Evolutionary conservation across 225 moss, liverwort and hornwort species (phyloP).

Genomic region (Sphagnum contortum): DNA sequence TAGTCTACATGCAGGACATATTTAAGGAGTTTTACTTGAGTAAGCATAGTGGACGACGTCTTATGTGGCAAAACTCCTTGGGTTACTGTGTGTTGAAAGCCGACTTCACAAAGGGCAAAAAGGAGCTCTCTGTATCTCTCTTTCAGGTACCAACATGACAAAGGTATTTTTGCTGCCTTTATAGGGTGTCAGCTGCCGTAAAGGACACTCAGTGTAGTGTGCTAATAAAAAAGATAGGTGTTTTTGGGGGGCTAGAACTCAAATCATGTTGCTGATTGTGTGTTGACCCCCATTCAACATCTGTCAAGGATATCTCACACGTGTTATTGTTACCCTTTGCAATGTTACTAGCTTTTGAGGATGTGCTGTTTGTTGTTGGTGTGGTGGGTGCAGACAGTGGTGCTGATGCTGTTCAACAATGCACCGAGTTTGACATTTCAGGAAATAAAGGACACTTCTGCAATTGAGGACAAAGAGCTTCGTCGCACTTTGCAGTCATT

Average conservation of each 20-base stretch:
- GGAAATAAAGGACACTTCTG: slow-evolving; percentile 49
- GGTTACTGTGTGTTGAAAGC: slow-evolving; percentile 50
- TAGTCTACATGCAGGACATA: slow-evolving; percentile 24
- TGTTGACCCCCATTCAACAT: too few species aligned
- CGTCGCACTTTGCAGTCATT: slow-evolving; percentile 52
- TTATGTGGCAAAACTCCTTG: slow-evolving; percentile 59
- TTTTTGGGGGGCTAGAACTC: too few species aligned
- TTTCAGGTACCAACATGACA: slow-evolving; percentile 27
- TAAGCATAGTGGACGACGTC: slow-evolving; percentile 51
- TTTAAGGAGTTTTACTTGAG: slow-evolving; percentile 55
- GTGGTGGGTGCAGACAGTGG: slow-evolving; percentile 34
- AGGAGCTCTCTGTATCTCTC: slow-evolving; percentile 44
- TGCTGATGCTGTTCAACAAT: slow-evolving; percentile 57
- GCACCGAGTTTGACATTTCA: slow-evolving; percentile 44
- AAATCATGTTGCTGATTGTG: too few species aligned
- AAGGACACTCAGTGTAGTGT: too few species aligned
- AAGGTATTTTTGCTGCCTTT: too few species aligned
- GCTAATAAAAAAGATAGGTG: too few species aligned
- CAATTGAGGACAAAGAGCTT: slow-evolving; percentile 53
- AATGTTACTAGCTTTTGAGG: too few species aligned
- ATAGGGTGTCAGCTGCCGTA: too few species aligned
- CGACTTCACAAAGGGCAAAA: slow-evolving; percentile 42
- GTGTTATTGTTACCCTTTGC: too few species aligned
- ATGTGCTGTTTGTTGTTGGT: not conserved
- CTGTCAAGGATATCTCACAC: too few species aligned